Percentiles rank a stretch among this genome's conserved stretches.
phyloP scores from a whole-genome alignment of 2,329 filamentous ascomycete species.

The Epichloe gansuensis region DNA sequence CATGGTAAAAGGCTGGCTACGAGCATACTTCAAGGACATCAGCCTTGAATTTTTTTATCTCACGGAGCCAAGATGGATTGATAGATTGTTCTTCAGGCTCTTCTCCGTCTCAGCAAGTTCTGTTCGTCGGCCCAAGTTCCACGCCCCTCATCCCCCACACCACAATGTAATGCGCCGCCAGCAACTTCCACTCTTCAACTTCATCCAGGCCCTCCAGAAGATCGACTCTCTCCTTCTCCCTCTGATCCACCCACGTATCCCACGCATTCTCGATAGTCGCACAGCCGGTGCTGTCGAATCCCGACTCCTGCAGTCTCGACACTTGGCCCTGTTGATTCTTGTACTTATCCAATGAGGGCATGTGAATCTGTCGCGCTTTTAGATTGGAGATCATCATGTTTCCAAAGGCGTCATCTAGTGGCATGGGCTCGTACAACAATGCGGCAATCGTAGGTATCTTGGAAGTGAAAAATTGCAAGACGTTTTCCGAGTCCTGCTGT shows the following conservation, averaged over 20 bases:
- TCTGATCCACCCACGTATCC: slow-evolving; percentile 54
- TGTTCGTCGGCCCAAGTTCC: neutral
- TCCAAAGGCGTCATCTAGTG: slow-evolving; percentile 75
- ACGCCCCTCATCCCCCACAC: slow-evolving; percentile 64
- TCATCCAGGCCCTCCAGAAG: slow-evolving; percentile 81
- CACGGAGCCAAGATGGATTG: too few species aligned
- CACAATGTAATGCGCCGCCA: slow-evolving; percentile 81
- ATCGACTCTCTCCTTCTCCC: slow-evolving; percentile 70
- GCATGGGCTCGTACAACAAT: slow-evolving; percentile 80
- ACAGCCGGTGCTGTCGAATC: slow-evolving; percentile 40
- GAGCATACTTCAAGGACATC: too few species aligned
- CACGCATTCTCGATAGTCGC: slow-evolving; percentile 49
- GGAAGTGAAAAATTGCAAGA: slow-evolving; percentile 52
- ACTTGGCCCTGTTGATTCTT: slow-evolving; percentile 56
- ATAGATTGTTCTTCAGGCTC: too few species aligned
- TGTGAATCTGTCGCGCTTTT: slow-evolving; percentile 63
- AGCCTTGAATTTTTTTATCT: too few species aligned
- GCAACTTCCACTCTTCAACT: slow-evolving; percentile 80
- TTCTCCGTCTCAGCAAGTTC: too few species aligned
- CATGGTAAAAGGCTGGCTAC: too few species aligned
- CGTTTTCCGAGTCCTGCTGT: slow-evolving; percentile 45
- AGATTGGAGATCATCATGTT: slow-evolving; percentile 87
- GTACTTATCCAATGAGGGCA: slow-evolving; percentile 72
- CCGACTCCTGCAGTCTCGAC: slow-evolving; percentile 49
- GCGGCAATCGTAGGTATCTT: slow-evolving; percentile 39